Evolutionary conservation across 345 rosid species (phyloP), one percentile per base, ranked within the genome.

Genomic region (Moringa oleifera): DNA sequence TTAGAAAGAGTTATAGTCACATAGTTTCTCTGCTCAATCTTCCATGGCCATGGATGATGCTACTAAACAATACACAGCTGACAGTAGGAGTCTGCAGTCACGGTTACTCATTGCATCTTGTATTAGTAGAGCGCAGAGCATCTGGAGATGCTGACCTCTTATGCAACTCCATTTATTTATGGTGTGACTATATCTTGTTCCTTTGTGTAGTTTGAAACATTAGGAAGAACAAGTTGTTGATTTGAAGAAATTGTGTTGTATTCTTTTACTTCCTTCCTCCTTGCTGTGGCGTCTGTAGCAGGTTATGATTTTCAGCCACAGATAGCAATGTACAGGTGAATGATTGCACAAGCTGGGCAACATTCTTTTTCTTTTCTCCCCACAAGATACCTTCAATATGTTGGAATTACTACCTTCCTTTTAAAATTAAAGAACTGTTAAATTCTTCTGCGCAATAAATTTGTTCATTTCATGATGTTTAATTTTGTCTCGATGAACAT

Each of bases 51-150:
- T 36, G 49, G 59, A 68, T 24, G 74, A 36, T 55, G 41, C 24
- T 53, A 46, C 36, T 28, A 18, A 25, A 55, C 36, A 52, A 55
- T 51, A 53, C 51, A 51, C 63, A 58, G 62, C 71, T 58, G 59
- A 58, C 49, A 9, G 31, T 70, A 50, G 73, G 67, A 23, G 25
- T 63, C 23, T 25, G 36, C 19, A 59, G 21, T 59, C 0, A 55
- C 18, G 57, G 62, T 7, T 51, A 54, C 61, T n/a, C 54, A 45
- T 56, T 24, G 5, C 6, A 4, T 24, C 2, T 46, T 19, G 36
- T 62, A 67, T 28, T 41, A 22, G 54, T 11, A 55, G 17, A 41
- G 25, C 21, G 8, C 11, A 19, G 37, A 53, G 54, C 22, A 36
- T n/a, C n/a, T n/a, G n/a, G 55, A 41, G 23, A 18, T 8, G 28